Conservation (phyloP, 257 asterid species). For the Fraxinus quadrangulata region DNA sequence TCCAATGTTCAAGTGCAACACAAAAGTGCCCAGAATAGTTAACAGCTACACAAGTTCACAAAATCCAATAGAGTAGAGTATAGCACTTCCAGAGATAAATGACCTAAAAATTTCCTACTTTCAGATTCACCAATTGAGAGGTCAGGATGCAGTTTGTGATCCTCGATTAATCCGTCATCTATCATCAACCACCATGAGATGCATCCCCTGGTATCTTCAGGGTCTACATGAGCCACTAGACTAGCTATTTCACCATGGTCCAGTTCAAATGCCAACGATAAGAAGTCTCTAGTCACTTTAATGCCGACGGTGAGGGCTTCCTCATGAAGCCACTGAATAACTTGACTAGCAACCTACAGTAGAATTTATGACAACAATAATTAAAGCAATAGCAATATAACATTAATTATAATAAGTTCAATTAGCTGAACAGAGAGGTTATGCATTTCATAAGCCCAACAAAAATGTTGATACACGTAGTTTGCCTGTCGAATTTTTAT, state of each 20-base stretch:
- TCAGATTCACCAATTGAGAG: conserved; percentile 51
- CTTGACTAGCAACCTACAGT: conserved; percentile 79
- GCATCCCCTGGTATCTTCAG: conserved; percentile 80
- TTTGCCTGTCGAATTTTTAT: neutral
- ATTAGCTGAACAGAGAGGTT: neutral
- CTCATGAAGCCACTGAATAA: conserved; percentile 86
- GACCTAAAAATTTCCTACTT: conserved; percentile 72
- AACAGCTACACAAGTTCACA: conserved; percentile 70
- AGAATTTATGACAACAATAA: conserved; percentile 7
- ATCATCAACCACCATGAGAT: conserved; percentile 92
- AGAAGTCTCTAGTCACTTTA: conserved; percentile 72
- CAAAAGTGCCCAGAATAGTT: conserved; percentile 2
- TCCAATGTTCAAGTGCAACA: neutral
- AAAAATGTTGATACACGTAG: neutral
- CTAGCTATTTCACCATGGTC: conserved; percentile 73
- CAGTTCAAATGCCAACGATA: conserved; percentile 82
- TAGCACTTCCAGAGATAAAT: conserved; percentile 65
- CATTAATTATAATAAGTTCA: neutral
- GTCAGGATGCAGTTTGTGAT: conserved; percentile 52
- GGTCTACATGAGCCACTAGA: conserved; percentile 83
- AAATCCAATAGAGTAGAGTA: conserved; percentile 76
- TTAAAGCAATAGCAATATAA: neutral
- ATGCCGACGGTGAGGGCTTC: conserved; percentile 80
- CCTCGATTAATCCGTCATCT: conserved; percentile 60
- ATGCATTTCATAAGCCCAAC: neutral